Percentiles rank a stretch among this genome's conserved stretches.
Evolutionary conservation across 371 early-diverging fungal genomes (phyloP).

Genomic region (Polyrhizophydium stewartii): DNA sequence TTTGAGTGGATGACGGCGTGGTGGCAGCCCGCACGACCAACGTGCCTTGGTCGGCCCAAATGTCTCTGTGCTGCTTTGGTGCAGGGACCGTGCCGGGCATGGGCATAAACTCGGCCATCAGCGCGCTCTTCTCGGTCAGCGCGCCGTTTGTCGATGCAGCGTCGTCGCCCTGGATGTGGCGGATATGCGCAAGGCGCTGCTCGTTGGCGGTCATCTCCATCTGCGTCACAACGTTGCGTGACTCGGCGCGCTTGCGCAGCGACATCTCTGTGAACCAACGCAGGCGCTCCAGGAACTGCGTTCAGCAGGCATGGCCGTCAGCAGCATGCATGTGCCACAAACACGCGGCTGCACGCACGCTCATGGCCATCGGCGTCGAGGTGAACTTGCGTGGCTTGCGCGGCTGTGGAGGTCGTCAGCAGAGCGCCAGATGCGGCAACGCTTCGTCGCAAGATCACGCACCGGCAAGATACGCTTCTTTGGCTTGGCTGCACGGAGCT

Average conservation of each 20-base stretch:
- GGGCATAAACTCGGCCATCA: slow-evolving; percentile 41
- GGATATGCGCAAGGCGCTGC: slow-evolving; percentile 20
- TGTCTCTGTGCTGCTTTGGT: slow-evolving; percentile 15
- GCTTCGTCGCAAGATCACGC: no score
- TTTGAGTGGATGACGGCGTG: neutral
- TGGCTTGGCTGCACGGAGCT: neutral
- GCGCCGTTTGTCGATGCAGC: slow-evolving; percentile 4
- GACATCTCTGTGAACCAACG: slow-evolving; percentile 38
- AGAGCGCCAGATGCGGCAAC: no score
- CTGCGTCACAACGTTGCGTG: slow-evolving; percentile 18
- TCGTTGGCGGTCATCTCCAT: slow-evolving; percentile 37
- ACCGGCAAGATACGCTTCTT: neutral
- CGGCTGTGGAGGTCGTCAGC: neutral
- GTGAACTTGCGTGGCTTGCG: slow-evolving; percentile 1
- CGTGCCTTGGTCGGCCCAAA: slow-evolving; percentile 40
- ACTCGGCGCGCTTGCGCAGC: slow-evolving; percentile 18
- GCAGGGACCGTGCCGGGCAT: slow-evolving; percentile 36
- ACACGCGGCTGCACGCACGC: neutral
- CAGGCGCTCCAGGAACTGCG: slow-evolving; percentile 36
- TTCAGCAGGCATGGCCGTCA: no score
- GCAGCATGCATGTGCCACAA: no score
- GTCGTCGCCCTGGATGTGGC: neutral
- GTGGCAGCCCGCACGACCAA: neutral
- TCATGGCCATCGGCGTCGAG: slow-evolving; percentile 4
- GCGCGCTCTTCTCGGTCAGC: slow-evolving; percentile 3